phyloP scores from a whole-genome alignment of 1,139 yeast genomes.

The Nakaseomyces uthaithaninus region DNA sequence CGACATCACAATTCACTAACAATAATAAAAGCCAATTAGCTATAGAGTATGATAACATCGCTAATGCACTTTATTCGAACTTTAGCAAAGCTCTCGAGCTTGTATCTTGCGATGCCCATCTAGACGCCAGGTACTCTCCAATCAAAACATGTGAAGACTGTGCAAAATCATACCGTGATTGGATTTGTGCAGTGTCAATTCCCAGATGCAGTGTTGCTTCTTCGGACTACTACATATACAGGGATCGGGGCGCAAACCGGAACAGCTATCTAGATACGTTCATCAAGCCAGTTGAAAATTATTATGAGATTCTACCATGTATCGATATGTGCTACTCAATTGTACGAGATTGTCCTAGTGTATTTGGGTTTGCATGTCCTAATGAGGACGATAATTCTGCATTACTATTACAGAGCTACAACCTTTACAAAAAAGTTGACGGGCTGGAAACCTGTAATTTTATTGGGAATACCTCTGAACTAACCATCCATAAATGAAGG shows the following conservation, averaged over 20 bases:
- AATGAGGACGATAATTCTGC: conserved; percentile 29
- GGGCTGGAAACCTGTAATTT: conserved; percentile 42
- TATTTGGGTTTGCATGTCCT: conserved; percentile 71
- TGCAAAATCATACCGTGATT: conserved; percentile 59
- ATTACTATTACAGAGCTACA: conserved; percentile 41
- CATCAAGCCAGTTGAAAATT: conserved; percentile 51
- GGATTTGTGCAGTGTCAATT: conserved; percentile 88
- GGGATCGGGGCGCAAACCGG: conserved; percentile 51
- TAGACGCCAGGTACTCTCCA: conserved; percentile 69
- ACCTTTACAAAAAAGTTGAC: conserved; percentile 33
- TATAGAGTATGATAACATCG: conserved; percentile 54
- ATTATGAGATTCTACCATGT: conserved; percentile 83
- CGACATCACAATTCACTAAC: conserved; percentile 38
- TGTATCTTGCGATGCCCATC: conserved; percentile 64
- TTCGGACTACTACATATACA: conserved; percentile 39
- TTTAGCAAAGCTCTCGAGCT: conserved; percentile 73
- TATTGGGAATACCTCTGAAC: conserved; percentile 34
- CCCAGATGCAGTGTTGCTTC: conserved; percentile 67
- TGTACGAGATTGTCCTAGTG: conserved; percentile 77
- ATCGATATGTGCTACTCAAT: conserved; percentile 69
- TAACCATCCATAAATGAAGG: conserved; percentile 8
- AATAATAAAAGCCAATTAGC: conserved; percentile 32
- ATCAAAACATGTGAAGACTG: conserved; percentile 68
- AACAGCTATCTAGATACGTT: conserved; percentile 48
- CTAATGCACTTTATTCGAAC: conserved; percentile 48